phyloP scores from a whole-genome alignment of 2,329 filamentous ascomycete species.

The Colletotrichum sp. region DNA sequence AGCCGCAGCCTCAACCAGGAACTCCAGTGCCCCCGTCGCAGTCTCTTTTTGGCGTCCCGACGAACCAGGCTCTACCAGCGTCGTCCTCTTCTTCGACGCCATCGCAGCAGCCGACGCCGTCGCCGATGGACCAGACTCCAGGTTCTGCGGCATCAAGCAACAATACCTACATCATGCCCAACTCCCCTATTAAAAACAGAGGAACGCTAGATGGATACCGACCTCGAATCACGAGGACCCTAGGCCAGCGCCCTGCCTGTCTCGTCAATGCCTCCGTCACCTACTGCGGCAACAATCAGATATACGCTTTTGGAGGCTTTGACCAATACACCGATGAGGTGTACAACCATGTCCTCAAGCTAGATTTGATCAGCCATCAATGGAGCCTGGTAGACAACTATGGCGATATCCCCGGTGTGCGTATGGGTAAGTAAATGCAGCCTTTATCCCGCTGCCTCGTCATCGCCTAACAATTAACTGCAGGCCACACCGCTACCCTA shows the following conservation, averaged over 20 bases:
- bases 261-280: conserved; percentile 98
- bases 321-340: conserved; percentile 99
- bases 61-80: conserved; percentile 26
- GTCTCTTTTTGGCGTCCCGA: conserved; percentile 53
- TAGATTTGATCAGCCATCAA: conserved; percentile 86
- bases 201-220: conserved; percentile 76
- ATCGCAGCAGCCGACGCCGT: conserved; percentile 28
- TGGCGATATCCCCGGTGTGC: conserved; percentile 94
- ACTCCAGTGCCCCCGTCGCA: conserved; percentile 45
- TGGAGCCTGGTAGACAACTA: conserved; percentile 99
- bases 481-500: conserved; percentile 91
- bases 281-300: conserved; percentile 97
- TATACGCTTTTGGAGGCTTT: conserved; percentile 97
- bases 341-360: conserved; percentile 93
- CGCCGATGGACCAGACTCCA: conserved; percentile 42
- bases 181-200: conserved; percentile 75
- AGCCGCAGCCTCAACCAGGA: conserved; percentile 37
- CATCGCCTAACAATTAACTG: not conserved
- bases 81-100: conserved; percentile 33
- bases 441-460: not conserved
- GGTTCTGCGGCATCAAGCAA: conserved; percentile 61
- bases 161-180: conserved; percentile 91
- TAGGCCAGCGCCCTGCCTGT: conserved; percentile 86
- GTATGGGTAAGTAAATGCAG: conserved; percentile 76
- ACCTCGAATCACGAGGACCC: conserved; percentile 80